A percentile compares a stretch with the other conserved stretches of the same genome.
These are phyloP conservation scores for Bremia lactucae DNA, from an alignment of 352 stramenopile species.

Conservation along the genomic window DNA sequence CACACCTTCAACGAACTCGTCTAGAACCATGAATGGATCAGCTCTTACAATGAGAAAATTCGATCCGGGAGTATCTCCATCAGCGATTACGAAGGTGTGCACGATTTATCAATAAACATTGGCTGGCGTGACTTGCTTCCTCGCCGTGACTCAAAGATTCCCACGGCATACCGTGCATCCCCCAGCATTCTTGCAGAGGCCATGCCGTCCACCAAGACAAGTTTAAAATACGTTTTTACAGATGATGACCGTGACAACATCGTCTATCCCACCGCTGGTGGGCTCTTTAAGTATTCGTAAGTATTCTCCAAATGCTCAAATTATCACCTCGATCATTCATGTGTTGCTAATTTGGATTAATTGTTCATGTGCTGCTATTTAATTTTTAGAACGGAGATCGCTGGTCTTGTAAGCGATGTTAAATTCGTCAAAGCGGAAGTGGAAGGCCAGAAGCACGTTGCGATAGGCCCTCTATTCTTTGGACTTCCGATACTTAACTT, in stretches of 20 bases:
- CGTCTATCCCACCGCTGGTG: conserved; percentile 78
- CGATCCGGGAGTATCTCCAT: conserved; percentile 74
- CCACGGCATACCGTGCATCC: conserved; percentile 83
- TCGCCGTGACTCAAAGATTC: conserved; percentile 70
- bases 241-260: conserved; percentile 83
- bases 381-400: conserved; percentile 67
- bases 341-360: too few species aligned
- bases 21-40: conserved; percentile 77
- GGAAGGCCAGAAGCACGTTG: conserved; percentile 73
- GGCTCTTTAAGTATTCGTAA: conserved; percentile 84
- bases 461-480: conserved; percentile 51
- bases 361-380: background rate
- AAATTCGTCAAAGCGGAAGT: conserved; percentile 85
- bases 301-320: conserved; percentile 9
- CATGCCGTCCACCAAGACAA: conserved; percentile 86
- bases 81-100: conserved; percentile 77
- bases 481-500: conserved; percentile 72
- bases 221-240: conserved; percentile 88
- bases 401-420: conserved; percentile 78
- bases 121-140: conserved; percentile 84
- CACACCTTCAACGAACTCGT: background rate
- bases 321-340: too few species aligned
- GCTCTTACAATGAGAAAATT: conserved; percentile 85
- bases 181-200: conserved; percentile 85
- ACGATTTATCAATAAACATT: conserved; percentile 78